Conservation (phyloP, 2,329 filamentous ascomycete species). For the Didymella pomorum region DNA sequence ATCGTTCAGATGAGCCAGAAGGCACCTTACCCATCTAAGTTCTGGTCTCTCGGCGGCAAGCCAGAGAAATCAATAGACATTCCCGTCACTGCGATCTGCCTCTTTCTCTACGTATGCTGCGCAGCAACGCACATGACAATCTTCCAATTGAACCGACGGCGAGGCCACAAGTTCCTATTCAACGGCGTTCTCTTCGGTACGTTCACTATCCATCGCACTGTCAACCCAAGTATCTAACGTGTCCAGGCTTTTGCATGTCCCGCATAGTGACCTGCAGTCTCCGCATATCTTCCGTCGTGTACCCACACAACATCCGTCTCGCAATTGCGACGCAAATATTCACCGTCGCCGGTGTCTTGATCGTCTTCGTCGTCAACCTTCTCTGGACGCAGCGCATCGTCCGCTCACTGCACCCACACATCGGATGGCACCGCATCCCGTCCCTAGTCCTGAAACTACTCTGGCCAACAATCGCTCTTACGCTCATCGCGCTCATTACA, state of each 20-base stretch:
- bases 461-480: conserved; percentile 64
- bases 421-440: conserved; percentile 71
- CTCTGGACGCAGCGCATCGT: conserved; percentile 62
- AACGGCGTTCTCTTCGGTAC: conserved; percentile 48
- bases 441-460: conserved; percentile 64
- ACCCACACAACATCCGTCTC: conserved; percentile 53
- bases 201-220: background rate
- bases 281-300: conserved; percentile 39
- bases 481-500: conserved; percentile 71
- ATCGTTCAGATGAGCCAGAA: conserved; percentile 3
- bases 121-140: conserved; percentile 53
- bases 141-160: conserved; percentile 48
- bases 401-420: conserved; percentile 71
- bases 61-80: conserved; percentile 49
- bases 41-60: conserved; percentile 48
- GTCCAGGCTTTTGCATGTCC: conserved; percentile 53
- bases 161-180: conserved; percentile 53
- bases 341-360: conserved; percentile 73
- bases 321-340: conserved; percentile 71
- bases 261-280: conserved; percentile 52
- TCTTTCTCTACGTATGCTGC: conserved; percentile 48
- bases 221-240: background rate
- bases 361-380: conserved; percentile 80
- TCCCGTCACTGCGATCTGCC: conserved; percentile 51
- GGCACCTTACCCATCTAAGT: conserved; percentile 35